A percentile compares a stretch with the other conserved stretches of the same genome.
Evolutionary conservation across 441 rosid genomes (phyloP).

Genomic region (Geranium incanum): DNA sequence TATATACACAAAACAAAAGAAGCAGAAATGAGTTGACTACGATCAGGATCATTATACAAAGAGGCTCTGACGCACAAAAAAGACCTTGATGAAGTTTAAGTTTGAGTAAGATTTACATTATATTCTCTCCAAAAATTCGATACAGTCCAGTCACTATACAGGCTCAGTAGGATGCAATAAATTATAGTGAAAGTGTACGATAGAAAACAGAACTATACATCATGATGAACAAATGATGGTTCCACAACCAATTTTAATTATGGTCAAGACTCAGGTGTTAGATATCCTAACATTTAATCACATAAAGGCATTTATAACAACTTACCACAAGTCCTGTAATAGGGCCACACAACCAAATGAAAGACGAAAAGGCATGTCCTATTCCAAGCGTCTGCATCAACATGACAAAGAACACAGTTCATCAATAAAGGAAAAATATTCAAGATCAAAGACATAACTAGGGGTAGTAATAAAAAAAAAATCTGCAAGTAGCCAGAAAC

Average conservation of each 20-base stretch:
- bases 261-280: neutral
- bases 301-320: constrained; percentile 11
- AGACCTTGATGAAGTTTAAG: neutral
- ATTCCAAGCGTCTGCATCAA: constrained; percentile 87
- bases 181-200: neutral
- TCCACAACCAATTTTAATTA: neutral
- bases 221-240: neutral
- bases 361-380: constrained; percentile 85
- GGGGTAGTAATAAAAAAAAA: neutral
- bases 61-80: neutral
- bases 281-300: neutral
- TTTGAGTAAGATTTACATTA: neutral
- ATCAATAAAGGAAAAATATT: constrained; percentile 3
- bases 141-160: neutral
- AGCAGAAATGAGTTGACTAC: neutral
- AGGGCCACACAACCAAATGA: constrained; percentile 96
- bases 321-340: constrained; percentile 96
- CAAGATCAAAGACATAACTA: constrained; percentile 5
- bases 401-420: constrained; percentile 24
- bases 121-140: neutral
- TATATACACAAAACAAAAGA: neutral
- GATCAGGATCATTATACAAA: neutral
- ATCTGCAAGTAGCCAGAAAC: neutral
- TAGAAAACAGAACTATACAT: neutral
- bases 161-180: neutral